phyloP scores from a whole-genome alignment of 176 grass and related monocot genomes.

The sorghum (Sorghum bicolor) region Sorghum_bicolor_NCBIv3 NC_012875.2:50446501-50447000 shows the following conservation, averaged over 20 bases:
- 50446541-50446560: background rate
- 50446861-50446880: background rate
- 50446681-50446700: background rate
- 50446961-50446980: background rate
- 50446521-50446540: background rate
- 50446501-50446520: background rate
- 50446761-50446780: background rate
- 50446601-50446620: background rate
- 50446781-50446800: background rate
- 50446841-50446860: background rate
- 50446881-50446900: background rate
- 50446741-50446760: background rate
- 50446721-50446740: conserved; percentile 15
- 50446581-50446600: background rate
- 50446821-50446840: background rate
- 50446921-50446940: background rate
- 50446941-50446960: background rate
- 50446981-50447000: background rate
- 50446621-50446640: background rate
- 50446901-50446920: background rate
- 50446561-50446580: background rate
- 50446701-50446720: background rate
- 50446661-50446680: background rate
- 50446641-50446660: background rate
- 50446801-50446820: background rate